A percentile compares a stretch with the other conserved stretches of the same genome.
Conservation (phyloP, 2,329 filamentous ascomycete species). For the Orbilia oligospora region DNA sequence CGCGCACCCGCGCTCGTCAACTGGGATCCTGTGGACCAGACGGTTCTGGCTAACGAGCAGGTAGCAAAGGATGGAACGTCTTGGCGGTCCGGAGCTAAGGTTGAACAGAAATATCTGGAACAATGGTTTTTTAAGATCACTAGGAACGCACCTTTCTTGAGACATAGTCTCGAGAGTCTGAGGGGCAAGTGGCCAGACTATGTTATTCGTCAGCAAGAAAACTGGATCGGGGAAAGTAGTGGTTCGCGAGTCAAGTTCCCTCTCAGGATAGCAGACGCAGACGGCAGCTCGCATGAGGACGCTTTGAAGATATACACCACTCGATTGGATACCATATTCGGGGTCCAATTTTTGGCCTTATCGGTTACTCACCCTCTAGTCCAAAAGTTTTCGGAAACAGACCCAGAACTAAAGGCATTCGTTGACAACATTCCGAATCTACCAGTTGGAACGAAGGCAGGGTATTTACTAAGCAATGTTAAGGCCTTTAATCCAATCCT, state of each 20-base stretch:
- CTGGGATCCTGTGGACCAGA: conserved; percentile 90
- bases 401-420: conserved; percentile 77
- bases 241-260: conserved; percentile 81
- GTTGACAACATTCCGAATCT: conserved; percentile 73
- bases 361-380: conserved; percentile 81
- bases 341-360: conserved; percentile 86
- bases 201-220: conserved; percentile 85
- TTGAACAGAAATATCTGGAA: conserved; percentile 82
- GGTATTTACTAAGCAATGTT: conserved; percentile 61
- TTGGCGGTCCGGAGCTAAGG: conserved; percentile 88
- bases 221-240: conserved; percentile 86
- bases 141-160: conserved; percentile 79
- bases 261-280: conserved; percentile 65
- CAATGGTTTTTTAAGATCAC: conserved; percentile 95
- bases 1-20: conserved; percentile 88
- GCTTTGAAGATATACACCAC: conserved; percentile 84
- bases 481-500: conserved; percentile 53
- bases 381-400: conserved; percentile 72
- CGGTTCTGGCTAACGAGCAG: conserved; percentile 92
- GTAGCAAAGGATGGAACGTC: conserved; percentile 88
- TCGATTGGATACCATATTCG: conserved; percentile 86
- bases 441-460: conserved; percentile 71
- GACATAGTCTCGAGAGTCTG: conserved; percentile 79
- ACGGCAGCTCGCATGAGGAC: conserved; percentile 65
- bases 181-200: conserved; percentile 83